Conservation (phyloP, 352 stramenopile genomes). For the Pythium biforme region DNA sequence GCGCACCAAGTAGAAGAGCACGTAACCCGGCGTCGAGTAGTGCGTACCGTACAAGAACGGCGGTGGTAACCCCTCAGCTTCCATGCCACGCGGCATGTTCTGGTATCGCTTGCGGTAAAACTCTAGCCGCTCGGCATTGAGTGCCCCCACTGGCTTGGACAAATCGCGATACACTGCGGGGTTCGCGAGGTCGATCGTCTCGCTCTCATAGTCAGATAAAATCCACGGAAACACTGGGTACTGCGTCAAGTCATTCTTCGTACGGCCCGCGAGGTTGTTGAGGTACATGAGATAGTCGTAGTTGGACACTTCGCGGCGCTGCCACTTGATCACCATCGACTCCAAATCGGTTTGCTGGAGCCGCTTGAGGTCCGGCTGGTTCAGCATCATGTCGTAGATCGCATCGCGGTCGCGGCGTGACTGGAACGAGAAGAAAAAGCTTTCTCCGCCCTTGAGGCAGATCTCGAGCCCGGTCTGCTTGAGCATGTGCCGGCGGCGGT, state of each 20-base stretch:
- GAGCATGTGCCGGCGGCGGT: slow-evolving; percentile 90
- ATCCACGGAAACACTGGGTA: slow-evolving; percentile 99
- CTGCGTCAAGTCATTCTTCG: slow-evolving; percentile 90
- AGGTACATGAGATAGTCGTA: slow-evolving; percentile 91
- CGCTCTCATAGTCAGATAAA: slow-evolving; percentile 86
- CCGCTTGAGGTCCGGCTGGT: slow-evolving; percentile 61
- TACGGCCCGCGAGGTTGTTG: slow-evolving; percentile 86
- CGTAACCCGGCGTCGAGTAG: slow-evolving; percentile 92
- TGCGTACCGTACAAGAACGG: slow-evolving; percentile 98
- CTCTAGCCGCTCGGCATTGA: slow-evolving; percentile 86
- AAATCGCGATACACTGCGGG: slow-evolving; percentile 91
- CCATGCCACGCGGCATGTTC: slow-evolving; percentile 81
- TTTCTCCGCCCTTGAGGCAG: slow-evolving; percentile 66
- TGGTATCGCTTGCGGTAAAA: slow-evolving; percentile 89
- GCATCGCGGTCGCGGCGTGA: slow-evolving; percentile 71
- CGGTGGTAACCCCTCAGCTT: slow-evolving; percentile 79
- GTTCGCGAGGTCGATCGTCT: slow-evolving; percentile 84
- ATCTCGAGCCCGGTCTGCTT: slow-evolving; percentile 88
- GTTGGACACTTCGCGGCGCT: slow-evolving; percentile 91
- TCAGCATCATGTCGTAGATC: slow-evolving; percentile 85
- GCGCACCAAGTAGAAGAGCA: slow-evolving; percentile 97
- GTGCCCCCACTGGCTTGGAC: slow-evolving; percentile 93
- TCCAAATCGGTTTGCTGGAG: slow-evolving; percentile 64
- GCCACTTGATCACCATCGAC: slow-evolving; percentile 83
- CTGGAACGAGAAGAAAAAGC: slow-evolving; percentile 82